phyloP scores from a whole-genome alignment of 441 rosid species.

The Mallotus repandus region DNA sequence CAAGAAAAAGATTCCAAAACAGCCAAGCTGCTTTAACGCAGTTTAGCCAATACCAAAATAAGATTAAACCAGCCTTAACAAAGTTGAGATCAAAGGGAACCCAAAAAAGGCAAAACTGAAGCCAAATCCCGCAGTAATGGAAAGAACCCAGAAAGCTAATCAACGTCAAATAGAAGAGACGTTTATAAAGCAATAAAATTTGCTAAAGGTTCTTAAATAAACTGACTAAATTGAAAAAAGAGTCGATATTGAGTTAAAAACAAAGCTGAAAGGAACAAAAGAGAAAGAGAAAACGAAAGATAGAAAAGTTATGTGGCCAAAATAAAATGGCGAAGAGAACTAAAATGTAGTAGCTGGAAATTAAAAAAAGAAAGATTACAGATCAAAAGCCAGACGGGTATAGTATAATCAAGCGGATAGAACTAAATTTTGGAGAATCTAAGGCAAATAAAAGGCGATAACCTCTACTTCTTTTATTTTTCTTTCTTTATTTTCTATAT shows the following conservation, averaged over 20 bases:
- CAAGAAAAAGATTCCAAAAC: conserved; percentile 23
- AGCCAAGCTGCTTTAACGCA: conserved; percentile 18
- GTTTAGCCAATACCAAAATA: conserved; percentile 11
- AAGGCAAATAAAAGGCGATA: conserved; percentile 25
- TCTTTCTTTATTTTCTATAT: not conserved
- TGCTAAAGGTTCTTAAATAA: not conserved
- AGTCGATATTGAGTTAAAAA: not conserved
- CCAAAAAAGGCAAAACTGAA: not conserved
- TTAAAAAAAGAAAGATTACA: not conserved
- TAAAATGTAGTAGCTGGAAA: conserved; percentile 40
- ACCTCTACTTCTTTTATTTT: conserved; percentile 11
- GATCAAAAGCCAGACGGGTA: conserved; percentile 25
- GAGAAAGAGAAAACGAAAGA: not conserved
- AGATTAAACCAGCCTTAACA: not conserved
- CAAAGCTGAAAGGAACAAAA: not conserved
- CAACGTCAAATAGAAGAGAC: conserved; percentile 5
- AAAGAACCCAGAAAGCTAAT: conserved; percentile 20
- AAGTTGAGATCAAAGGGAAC: conserved; percentile 7
- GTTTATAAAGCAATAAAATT: conserved; percentile 14
- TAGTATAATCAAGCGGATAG: conserved; percentile 8
- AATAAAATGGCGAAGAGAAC: conserved; percentile 36
- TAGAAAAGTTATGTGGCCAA: conserved; percentile 24
- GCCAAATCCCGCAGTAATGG: conserved; percentile 7
- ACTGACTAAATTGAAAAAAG: conserved; percentile 1
- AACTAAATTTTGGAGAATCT: conserved; percentile 29